These are phyloP conservation scores for Bifiguratus adelaidae DNA, from an alignment of 192 early-diverging fungal species.

Conservation along the genomic window DNA sequence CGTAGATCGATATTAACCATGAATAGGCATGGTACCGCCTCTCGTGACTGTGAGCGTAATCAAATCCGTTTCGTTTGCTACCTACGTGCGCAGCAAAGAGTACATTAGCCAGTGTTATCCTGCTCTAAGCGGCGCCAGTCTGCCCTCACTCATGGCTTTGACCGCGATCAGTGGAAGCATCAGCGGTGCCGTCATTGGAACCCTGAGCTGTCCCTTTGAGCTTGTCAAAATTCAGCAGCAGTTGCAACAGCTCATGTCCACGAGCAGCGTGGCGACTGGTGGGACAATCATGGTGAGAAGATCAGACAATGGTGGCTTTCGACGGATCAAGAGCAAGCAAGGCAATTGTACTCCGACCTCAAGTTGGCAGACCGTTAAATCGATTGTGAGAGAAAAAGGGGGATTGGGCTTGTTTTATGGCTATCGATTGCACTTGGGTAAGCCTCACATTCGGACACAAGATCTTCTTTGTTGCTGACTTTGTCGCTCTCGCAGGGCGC, in stretches of 20 bases:
- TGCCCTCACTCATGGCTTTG: slow-evolving; percentile 28
- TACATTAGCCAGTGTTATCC: slow-evolving; percentile 26
- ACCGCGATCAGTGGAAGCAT: slow-evolving; percentile 41
- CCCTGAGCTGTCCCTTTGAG: slow-evolving; percentile 65
- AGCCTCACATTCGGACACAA: background rate
- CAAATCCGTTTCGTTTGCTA: slow-evolving; percentile 84
- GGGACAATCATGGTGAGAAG: slow-evolving; percentile 25
- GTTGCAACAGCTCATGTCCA: slow-evolving; percentile 46
- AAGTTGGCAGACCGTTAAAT: slow-evolving; percentile 38
- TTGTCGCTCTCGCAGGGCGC: slow-evolving; percentile 11
- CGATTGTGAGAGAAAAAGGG: slow-evolving; percentile 36
- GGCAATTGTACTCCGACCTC: slow-evolving; percentile 8
- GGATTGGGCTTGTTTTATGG: slow-evolving; percentile 34
- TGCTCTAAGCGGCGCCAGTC: slow-evolving; percentile 16
- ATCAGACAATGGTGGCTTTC: slow-evolving; percentile 10
- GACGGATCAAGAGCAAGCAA: slow-evolving; percentile 11
- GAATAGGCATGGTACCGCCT: slow-evolving; percentile 59
- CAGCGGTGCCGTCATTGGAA: slow-evolving; percentile 54
- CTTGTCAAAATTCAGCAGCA: slow-evolving; percentile 71
- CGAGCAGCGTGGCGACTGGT: slow-evolving; percentile 29
- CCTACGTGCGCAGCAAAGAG: slow-evolving; percentile 68
- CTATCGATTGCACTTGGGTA: slow-evolving; percentile 23
- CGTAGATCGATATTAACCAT: background rate
- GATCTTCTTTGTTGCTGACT: background rate
- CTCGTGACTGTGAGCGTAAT: slow-evolving; percentile 75